Base-by-base conservation (phyloP, 441 rosid species). In the Melastoma candidum region DNA sequence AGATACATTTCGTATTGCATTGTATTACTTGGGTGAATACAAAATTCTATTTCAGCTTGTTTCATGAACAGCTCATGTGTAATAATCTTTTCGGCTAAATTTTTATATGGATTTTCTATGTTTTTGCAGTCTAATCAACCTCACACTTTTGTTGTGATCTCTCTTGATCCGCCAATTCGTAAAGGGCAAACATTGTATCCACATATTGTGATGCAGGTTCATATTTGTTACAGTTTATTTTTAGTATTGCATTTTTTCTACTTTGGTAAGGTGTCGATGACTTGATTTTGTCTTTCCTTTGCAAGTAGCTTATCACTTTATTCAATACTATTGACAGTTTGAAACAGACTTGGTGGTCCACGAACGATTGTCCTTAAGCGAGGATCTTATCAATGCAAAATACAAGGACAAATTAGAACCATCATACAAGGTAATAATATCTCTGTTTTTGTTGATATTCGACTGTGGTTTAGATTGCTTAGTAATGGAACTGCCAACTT, bases 101-200 rank as follows among this genome's bases (percentile, higher is more conserved):
- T 17, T 22, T 44, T 45, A 50, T 60, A 6, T 29, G 36, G 36
- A 29, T 3, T 25, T 68, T 36, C 12, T 60, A 50, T 67, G 56
- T 61, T 11, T 68, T 59, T 68, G 48, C 80, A 92, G 97, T 84
- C 86, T 53, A 85, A 86, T 75, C 97, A 92, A 72, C 95, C 95
- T 9, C 95, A 88, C 63, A 88, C 98, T 1, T 81, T 85, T 79
- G 97, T 88, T 56, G 72, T 92, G 53, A 79, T 92, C 52, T 82
- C 95, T 51, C 84, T 92, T 53, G 97, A 92, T 73, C 98, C 98
- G 32, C 95, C 97, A 22, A 92, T 92, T 59, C 92, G 95, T 17
- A 92, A 92, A 75, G 98, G 95, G 62, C 95, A 85, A 75, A 92
- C 98, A 14, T 49, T 92, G 71, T 92, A 88, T 54, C 97, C 97